phyloP scores from a whole-genome alignment of 2,329 filamentous ascomycete genomes.

The Venturia pyrina region DNA sequence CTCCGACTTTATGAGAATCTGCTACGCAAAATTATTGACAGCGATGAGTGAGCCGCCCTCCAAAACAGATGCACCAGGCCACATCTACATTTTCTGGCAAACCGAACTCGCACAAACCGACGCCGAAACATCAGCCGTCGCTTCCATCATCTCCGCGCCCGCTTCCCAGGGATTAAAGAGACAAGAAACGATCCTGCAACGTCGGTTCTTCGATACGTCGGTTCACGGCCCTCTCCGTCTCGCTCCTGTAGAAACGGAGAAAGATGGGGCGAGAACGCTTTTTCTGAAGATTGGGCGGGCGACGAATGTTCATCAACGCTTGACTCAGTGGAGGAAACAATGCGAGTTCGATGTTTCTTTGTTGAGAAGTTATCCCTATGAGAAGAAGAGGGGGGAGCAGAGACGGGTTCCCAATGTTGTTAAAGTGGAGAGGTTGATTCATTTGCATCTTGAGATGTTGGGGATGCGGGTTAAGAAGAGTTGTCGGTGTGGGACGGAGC shows the following conservation, averaged over 20 bases:
- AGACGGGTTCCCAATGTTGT: conserved; percentile 73
- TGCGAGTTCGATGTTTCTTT: conserved; percentile 84
- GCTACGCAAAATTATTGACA: conserved; percentile 11
- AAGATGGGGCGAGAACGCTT: background rate
- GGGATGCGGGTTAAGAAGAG: conserved; percentile 47
- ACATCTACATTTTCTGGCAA: conserved; percentile 99
- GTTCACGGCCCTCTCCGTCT: background rate
- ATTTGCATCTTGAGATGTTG: conserved; percentile 62
- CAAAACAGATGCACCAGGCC: conserved; percentile 43
- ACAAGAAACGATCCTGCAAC: conserved; percentile 12
- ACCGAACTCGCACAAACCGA: conserved; percentile 54
- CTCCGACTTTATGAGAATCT: background rate
- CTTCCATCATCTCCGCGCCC: conserved; percentile 36
- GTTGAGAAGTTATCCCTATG: conserved; percentile 84
- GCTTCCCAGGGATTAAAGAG: conserved; percentile 23
- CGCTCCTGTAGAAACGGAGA: background rate
- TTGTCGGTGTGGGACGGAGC: conserved; percentile 75
- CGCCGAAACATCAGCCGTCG: conserved; percentile 35
- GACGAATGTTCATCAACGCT: conserved; percentile 76
- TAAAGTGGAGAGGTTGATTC: conserved; percentile 80
- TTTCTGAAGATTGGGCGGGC: conserved; percentile 54
- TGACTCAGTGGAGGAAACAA: conserved; percentile 90
- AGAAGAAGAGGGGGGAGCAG: conserved; percentile 26
- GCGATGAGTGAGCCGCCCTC: conserved; percentile 11
- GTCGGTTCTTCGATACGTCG: conserved; percentile 11